Evolutionary conservation across 2,329 filamentous ascomycete genomes (phyloP), one percentile per base, ranked within the genome.

Genomic region (Ophiostoma triangulosporum): DNA sequence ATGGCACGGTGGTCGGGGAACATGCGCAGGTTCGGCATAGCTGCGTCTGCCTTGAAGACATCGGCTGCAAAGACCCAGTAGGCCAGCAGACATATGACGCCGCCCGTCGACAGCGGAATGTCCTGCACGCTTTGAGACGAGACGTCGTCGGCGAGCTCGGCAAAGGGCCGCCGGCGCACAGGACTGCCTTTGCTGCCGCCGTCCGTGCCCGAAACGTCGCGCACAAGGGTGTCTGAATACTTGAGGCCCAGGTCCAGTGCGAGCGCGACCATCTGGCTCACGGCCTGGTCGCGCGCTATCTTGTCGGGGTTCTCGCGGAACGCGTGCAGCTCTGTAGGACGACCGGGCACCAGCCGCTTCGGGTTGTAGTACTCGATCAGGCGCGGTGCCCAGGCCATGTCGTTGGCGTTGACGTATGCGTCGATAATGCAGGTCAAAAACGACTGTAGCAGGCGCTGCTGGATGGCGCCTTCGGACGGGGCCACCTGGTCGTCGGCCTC

Each of bases 361-460:
- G 86, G 85, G 51, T 79, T 73, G 58, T 82, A 79, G 56, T 76
- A 81, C 66, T 91, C 86, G 57, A 86, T 73, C 54, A 89, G 65
- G 50, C 86, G 70, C 14, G 76, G 69, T 2, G 80, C 74, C 81
- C 80, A 84, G 46, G 77, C 74, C 64, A 84, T 65, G 24, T 71
- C 70, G 59, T 81, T 76, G 6, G 68, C 70, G 59, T 81, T 80
- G 57, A 87, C 75, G 59, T 88, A 91, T 46, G 83, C 77, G 63
- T 90, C 86, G 11, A 90, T 68, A 17, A 90, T 69, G 63, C 86
- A 85, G 0, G 84, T 88, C n/a, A 88, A 73, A 64, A 93, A 90
- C 1, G 83, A 81, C 62, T 88, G 83, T 24, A 91, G 68, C 15
- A 91, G 70, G 54, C 76, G 79, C 33, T 72, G 72, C 61, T 84